These are phyloP conservation scores for Mrakia gelida DNA, from an alignment of 768 basidiomycete genomes.

Conservation along the genomic window DNA sequence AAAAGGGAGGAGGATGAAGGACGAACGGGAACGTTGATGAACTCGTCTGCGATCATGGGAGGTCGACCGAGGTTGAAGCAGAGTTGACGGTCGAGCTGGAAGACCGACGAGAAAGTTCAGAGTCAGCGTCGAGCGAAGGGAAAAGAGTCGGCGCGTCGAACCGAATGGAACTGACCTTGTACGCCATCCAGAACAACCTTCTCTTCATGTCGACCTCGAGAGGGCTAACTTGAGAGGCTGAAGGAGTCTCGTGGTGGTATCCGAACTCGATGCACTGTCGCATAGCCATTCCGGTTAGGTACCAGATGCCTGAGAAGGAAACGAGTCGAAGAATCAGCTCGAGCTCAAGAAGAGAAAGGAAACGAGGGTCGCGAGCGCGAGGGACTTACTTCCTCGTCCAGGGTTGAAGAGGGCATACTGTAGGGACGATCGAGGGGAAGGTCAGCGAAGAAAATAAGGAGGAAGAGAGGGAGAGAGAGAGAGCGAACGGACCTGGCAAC, in stretches of 20 bases:
- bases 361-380: neutral
- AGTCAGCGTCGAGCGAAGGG: neutral
- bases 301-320: constrained; percentile 40
- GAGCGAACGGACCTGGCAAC: constrained; percentile 27
- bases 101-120: neutral
- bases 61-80: constrained; percentile 43
- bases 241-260: constrained; percentile 45
- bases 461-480: neutral
- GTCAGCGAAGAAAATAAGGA: neutral
- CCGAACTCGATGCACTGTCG: constrained; percentile 45
- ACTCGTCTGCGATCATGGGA: constrained; percentile 45
- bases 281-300: constrained; percentile 44
- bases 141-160: neutral
- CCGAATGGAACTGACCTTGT: constrained; percentile 15
- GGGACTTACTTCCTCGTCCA: constrained; percentile 38
- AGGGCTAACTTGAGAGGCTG: constrained; percentile 14
- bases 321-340: neutral
- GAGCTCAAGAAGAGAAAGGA: neutral
- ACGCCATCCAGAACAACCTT: constrained; percentile 31
- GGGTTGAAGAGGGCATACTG: constrained; percentile 47
- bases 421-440: too few species aligned
- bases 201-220: constrained; percentile 33
- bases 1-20: neutral
- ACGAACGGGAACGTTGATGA: constrained; percentile 44
- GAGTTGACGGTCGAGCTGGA: constrained; percentile 45